Evolutionary conservation across 495 filamentous ascomycete species (phyloP).

Genomic region (Chaetomium fimeti): DNA sequence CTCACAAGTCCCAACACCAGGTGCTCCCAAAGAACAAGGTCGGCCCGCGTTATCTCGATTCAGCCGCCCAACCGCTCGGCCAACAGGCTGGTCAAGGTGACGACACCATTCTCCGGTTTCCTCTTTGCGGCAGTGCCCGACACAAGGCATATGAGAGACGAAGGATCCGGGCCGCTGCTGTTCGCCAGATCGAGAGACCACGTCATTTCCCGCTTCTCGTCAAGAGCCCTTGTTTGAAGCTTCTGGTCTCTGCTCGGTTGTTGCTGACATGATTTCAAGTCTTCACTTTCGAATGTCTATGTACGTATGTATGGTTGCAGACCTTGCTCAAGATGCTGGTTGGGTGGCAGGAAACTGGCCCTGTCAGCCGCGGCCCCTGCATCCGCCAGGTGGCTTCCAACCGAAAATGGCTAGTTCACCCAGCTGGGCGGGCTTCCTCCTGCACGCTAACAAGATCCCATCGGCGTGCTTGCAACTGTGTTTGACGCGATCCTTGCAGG

Average conservation of each 20-base stretch:
- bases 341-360: constrained; percentile 21
- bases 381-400: constrained; percentile 2
- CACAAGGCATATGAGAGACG: background rate
- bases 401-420: constrained; percentile 12
- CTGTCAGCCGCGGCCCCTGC: constrained; percentile 26
- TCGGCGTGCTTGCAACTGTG: background rate
- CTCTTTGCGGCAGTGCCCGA: background rate
- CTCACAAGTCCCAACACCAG: background rate
- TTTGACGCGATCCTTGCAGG: constrained; percentile 9
- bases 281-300: background rate
- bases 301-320: constrained; percentile 4
- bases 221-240: background rate
- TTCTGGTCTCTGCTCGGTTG: background rate
- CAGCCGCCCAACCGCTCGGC: background rate
- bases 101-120: too few species aligned
- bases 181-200: background rate
- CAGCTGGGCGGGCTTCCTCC: constrained; percentile 11
- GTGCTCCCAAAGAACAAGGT: background rate
- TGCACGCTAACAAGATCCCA: constrained; percentile 14
- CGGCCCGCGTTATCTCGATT: constrained; percentile 5
- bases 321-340: constrained; percentile 14
- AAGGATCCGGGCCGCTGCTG: constrained; percentile 3
- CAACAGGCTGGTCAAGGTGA: background rate
- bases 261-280: background rate
- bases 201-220: background rate